phyloP scores from a whole-genome alignment of 129 eudicot genomes.

The Solidago caesia region DNA sequence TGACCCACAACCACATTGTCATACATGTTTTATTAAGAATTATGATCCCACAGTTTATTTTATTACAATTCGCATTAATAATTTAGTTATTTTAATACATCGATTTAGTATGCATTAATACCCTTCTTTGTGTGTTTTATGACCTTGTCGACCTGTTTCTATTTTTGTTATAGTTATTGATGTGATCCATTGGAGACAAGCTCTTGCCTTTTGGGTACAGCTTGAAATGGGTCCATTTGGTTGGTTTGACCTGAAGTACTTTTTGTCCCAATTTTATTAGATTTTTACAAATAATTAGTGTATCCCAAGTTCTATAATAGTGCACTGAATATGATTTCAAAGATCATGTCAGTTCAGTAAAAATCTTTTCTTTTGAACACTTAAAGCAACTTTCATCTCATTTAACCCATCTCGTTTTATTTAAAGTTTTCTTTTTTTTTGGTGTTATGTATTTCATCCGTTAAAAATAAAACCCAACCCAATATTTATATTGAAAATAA shows the following conservation, averaged over 20 bases:
- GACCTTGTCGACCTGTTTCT: background rate
- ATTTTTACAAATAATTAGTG: background rate
- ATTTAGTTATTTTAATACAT: background rate
- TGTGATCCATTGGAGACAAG: background rate
- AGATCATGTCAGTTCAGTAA: too few species aligned
- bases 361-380: background rate
- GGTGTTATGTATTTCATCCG: background rate
- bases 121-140: too few species aligned
- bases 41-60: background rate
- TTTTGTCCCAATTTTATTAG: background rate
- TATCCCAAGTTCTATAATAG: background rate
- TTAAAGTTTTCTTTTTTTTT: background rate
- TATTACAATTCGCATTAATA: background rate
- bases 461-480: constrained; percentile 4
- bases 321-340: background rate
- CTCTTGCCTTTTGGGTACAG: background rate
- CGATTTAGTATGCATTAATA: background rate
- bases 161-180: background rate
- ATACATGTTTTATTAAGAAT: background rate
- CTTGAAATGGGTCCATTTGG: background rate
- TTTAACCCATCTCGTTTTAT: background rate
- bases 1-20: background rate
- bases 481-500: too few species aligned
- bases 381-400: background rate
- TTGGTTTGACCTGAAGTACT: background rate